Percentiles rank a stretch among this genome's conserved stretches.
These are phyloP conservation scores for Colletotrichum sp. DNA, from an alignment of 2,329 filamentous ascomycete genomes.

Conservation along the genomic window DNA sequence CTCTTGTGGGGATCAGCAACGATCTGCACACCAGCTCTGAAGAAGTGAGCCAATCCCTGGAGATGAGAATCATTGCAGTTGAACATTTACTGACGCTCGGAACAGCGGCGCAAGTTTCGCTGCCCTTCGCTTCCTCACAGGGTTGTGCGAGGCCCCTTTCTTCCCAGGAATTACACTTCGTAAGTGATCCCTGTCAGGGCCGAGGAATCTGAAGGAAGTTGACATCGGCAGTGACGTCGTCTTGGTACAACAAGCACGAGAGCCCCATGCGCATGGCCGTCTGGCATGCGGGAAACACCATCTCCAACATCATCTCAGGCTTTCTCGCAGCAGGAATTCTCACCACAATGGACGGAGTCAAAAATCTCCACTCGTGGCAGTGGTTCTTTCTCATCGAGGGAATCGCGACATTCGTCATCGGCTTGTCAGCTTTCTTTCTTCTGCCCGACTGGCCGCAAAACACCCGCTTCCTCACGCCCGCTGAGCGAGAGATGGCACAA, in stretches of 20 bases:
- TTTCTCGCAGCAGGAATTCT: conserved; percentile 49
- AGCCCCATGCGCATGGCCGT: conserved; percentile 45
- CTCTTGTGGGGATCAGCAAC: conserved; percentile 44
- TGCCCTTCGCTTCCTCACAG: conserved; percentile 29
- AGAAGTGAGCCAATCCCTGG: conserved; percentile 21
- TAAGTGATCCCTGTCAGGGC: background rate
- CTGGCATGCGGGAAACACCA: conserved; percentile 48
- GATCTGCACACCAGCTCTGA: conserved; percentile 45
- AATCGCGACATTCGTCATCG: conserved; percentile 36
- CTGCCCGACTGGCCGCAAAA: conserved; percentile 44
- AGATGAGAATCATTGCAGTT: background rate
- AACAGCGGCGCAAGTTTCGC: conserved; percentile 26
- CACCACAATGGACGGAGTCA: conserved; percentile 43
- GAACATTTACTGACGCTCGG: background rate
- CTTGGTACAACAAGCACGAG: conserved; percentile 50
- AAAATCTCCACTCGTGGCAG: conserved; percentile 43
- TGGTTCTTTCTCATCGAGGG: conserved; percentile 53
- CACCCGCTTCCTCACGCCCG: conserved; percentile 40
- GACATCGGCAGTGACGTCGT: conserved; percentile 35
- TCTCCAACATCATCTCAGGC: conserved; percentile 49
- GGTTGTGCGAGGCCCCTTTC: conserved; percentile 39
- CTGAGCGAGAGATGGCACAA: conserved; percentile 44
- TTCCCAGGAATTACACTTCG: conserved; percentile 51
- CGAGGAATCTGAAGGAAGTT: background rate
- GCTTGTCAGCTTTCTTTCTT: conserved; percentile 35